Evolutionary conservation across 1,284 basidiomycete genomes (phyloP), one percentile per base, ranked within the genome.

Genomic region (Chondrostereum purpureum): DNA sequence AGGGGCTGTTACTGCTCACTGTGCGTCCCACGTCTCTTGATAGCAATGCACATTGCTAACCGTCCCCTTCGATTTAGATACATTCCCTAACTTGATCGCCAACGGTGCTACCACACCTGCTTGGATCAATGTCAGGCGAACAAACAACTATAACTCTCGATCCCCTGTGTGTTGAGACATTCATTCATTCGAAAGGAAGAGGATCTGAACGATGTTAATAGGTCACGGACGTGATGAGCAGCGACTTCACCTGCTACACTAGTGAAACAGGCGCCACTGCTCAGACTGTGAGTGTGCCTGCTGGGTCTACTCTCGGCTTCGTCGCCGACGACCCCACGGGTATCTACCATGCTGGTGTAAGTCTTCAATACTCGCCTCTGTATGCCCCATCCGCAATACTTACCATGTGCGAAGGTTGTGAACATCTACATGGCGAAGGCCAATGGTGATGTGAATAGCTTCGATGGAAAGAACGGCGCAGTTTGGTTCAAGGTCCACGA

Each of bases 211-310:
- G n/a, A 5, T 33, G 40, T 31, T 11, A 42, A 8, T 33, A 68
- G 72, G 65, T 69, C 34, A 70, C 65, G 8, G 66, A 69, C 53
- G 69, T 73, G 17, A 67, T 55, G 1, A 67, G 66, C 54, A 57
- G 59, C 19, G 66, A 66, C 37, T 63, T 75, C 53, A 67, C 70
- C 14, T 75, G 72, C 62, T 73, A 71, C 55, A 69, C 69, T 51
- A 58, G 65, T 39, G 63, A 67, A 19, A 45, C 58, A 38, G 63
- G 70, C 18, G 54, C 59, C 18, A 69, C 64, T 44, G 68, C 66
- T 1, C 21, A 14, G 17, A 41, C 39, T n/a, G 11, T 23, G 18
- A 68, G 67, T n/a, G 69, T 73, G 5, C 47, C 57, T 19, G 71
- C 67, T 43, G 68, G 67, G 3, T 63, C 63, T 2, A 63, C 59